A percentile compares a stretch with the other conserved stretches of the same genome.
These are phyloP conservation scores for Micractinium conductrix DNA, from an alignment of 139 green algal species.

Conservation along the genomic window DNA sequence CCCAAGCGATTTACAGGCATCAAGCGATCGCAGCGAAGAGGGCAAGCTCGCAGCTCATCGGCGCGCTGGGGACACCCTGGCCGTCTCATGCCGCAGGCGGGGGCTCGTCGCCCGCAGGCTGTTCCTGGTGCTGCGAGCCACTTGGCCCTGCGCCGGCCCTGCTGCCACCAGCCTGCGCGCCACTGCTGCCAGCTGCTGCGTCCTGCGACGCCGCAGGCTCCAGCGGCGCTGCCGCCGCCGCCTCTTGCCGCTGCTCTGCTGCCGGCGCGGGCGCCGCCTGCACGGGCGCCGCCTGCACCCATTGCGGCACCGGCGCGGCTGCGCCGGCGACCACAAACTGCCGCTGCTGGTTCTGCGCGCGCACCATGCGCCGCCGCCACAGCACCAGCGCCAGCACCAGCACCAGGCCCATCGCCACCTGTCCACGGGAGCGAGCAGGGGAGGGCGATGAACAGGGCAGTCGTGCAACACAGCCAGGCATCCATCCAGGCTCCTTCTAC, in stretches of 20 bases:
- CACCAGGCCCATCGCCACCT: conserved; percentile 39
- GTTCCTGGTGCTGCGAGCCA: neutral
- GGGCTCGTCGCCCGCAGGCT: too few relatives aligned
- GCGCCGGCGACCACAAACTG: conserved; percentile 25
- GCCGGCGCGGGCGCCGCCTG: too few relatives aligned
- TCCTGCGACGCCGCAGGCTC: neutral
- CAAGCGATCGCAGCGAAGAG: too few relatives aligned
- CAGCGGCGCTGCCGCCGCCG: neutral
- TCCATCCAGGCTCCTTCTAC: neutral
- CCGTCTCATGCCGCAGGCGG: too few relatives aligned
- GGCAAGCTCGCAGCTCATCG: too few relatives aligned
- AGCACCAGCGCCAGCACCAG: conserved; percentile 53
- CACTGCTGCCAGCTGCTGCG: too few relatives aligned
- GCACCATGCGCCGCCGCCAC: conserved; percentile 46
- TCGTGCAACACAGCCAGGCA: neutral
- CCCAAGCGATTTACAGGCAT: too few relatives aligned
- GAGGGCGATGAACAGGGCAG: neutral
- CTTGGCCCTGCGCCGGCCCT: neutral
- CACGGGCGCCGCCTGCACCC: conserved; percentile 2
- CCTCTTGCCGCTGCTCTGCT: neutral
- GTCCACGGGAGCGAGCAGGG: neutral
- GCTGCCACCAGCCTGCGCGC: neutral
- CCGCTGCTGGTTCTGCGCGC: conserved; percentile 4
- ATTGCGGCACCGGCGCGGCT: neutral
- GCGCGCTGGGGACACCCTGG: too few relatives aligned